A percentile compares a stretch with the other conserved stretches of the same genome.
Evolutionary conservation across 2,329 filamentous ascomycete species (phyloP).

Genomic region (Ophiostoma piceae): DNA sequence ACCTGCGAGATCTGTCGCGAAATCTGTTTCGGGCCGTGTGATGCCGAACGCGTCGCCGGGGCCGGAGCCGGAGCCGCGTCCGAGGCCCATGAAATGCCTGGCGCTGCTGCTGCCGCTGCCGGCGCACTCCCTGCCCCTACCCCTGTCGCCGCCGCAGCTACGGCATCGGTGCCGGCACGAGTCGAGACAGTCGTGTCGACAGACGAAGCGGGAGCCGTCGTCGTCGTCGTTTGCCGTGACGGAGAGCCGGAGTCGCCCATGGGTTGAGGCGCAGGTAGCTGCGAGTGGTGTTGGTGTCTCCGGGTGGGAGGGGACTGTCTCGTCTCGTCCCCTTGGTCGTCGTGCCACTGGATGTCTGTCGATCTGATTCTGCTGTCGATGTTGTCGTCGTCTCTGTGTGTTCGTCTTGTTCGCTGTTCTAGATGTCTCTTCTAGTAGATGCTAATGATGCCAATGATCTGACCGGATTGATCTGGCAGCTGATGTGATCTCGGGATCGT

Average conservation of each 20-base stretch:
- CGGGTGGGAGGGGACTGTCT: background rate
- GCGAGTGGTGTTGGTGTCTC: background rate
- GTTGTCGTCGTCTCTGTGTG: background rate
- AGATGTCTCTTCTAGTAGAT: background rate
- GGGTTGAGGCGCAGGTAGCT: slow-evolving; percentile 10
- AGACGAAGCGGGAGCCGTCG: slow-evolving; percentile 14
- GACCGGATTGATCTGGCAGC: background rate
- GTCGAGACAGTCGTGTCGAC: background rate
- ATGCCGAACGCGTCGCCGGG: background rate
- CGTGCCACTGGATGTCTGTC: background rate
- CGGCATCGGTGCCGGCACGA: slow-evolving; percentile 7
- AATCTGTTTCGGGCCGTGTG: background rate
- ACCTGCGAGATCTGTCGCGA: slow-evolving; percentile 5
- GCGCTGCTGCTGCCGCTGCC: background rate
- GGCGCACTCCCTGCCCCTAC: background rate
- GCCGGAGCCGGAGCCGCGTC: background rate
- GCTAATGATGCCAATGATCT: background rate
- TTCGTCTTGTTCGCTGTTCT: background rate
- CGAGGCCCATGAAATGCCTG: background rate
- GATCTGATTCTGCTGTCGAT: background rate
- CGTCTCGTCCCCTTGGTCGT: slow-evolving; percentile 6
- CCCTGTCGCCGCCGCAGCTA: background rate
- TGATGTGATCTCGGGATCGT: background rate
- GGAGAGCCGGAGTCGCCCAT: slow-evolving; percentile 25
- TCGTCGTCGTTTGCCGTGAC: slow-evolving; percentile 20